A percentile compares a stretch with the other conserved stretches of the same genome.
phyloP scores from a whole-genome alignment of 2,329 filamentous ascomycete genomes.

The Xylariaceae sp. region DNA sequence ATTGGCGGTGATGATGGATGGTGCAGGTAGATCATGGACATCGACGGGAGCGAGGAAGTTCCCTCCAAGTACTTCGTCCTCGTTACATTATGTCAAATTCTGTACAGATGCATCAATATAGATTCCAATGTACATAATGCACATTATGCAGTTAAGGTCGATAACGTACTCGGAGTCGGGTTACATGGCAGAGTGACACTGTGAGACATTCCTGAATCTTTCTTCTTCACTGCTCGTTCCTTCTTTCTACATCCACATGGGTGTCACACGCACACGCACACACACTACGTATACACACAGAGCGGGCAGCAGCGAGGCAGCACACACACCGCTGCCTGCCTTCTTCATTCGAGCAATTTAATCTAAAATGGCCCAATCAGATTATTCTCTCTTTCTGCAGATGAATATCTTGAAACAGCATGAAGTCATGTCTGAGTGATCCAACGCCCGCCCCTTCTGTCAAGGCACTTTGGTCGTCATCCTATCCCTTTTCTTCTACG shows the following conservation, averaged over 20 bases:
- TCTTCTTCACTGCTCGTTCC: not conserved
- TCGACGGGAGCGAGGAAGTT: not conserved
- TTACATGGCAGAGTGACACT: not conserved
- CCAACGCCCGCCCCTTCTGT: slow-evolving; percentile 2
- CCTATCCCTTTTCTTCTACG: not conserved
- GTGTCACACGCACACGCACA: not conserved
- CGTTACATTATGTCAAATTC: not conserved
- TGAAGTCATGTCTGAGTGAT: slow-evolving; percentile 5
- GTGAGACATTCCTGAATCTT: not conserved
- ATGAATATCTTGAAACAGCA: slow-evolving; percentile 15
- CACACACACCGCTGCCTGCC: slow-evolving; percentile 13
- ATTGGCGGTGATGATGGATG: not conserved
- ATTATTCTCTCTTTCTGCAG: slow-evolving; percentile 5
- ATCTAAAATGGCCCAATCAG: slow-evolving; percentile 10
- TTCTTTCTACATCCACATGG: not conserved
- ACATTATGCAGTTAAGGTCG: not conserved
- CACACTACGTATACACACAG: slow-evolving; percentile 1
- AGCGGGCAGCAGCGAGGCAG: not conserved
- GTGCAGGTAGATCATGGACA: not conserved
- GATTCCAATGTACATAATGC: not conserved
- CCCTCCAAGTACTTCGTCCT: not conserved
- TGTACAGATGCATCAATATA: not conserved
- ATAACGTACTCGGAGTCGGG: not conserved
- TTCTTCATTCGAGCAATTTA: slow-evolving; percentile 6
- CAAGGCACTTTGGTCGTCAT: slow-evolving; percentile 5